phyloP scores from a whole-genome alignment of 371 early-diverging fungal genomes.

The Apophysomyces ossiformis region DNA sequence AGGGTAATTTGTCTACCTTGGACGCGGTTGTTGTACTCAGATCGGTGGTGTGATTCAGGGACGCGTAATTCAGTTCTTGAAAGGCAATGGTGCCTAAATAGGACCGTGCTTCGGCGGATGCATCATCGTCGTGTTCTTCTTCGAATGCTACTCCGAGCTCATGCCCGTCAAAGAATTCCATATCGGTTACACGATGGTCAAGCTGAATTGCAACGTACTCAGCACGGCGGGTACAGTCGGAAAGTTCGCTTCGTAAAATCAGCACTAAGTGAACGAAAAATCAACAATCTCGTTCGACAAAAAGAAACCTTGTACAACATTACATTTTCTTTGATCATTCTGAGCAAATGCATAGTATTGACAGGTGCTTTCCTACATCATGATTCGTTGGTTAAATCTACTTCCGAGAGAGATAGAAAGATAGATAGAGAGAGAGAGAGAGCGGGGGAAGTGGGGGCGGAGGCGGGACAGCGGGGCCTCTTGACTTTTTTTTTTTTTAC shows the following conservation, averaged over 20 bases:
- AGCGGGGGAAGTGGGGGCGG: neutral
- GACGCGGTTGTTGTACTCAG: neutral
- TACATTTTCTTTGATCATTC: slow-evolving; percentile 15
- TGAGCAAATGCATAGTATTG: slow-evolving; percentile 15
- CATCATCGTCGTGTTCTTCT: neutral
- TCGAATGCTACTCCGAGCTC: slow-evolving; percentile 17
- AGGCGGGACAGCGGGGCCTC: neutral
- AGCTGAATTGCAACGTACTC: slow-evolving; percentile 14
- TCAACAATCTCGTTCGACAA: neutral
- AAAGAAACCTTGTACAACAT: neutral
- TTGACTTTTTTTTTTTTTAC: neutral
- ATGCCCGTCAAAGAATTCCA: slow-evolving; percentile 17
- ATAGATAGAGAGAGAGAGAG: neutral
- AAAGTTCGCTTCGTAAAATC: slow-evolving; percentile 4
- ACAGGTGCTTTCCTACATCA: neutral
- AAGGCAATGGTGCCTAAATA: slow-evolving; percentile 9
- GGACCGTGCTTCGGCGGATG: neutral
- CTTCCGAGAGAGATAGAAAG: too few species aligned
- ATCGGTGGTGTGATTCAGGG: neutral
- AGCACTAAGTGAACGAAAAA: neutral
- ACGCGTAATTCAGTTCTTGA: slow-evolving; percentile 9
- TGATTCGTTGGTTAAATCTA: too few species aligned
- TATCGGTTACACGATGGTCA: slow-evolving; percentile 10
- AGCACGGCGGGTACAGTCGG: neutral
- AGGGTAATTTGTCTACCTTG: neutral